Conservation (phyloP, 1,284 basidiomycete species). For the Polyporus tsugae region DNA sequence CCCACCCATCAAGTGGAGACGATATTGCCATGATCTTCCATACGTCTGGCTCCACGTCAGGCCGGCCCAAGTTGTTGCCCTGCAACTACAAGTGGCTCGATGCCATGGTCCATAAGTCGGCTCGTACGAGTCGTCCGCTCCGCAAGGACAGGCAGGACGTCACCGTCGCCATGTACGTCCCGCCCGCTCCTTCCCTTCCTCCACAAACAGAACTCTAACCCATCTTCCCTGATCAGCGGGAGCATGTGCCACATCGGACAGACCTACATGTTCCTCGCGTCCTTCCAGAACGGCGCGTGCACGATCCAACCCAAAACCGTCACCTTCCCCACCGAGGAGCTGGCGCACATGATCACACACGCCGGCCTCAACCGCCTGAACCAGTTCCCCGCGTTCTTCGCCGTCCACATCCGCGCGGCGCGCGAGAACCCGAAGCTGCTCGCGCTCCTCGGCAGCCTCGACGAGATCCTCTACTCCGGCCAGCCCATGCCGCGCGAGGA, state of each 20-base stretch:
- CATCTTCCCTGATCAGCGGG: slow-evolving; percentile 32
- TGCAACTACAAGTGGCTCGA: slow-evolving; percentile 70
- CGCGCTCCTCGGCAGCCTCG: slow-evolving; percentile 57
- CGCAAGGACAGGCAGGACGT: slow-evolving; percentile 66
- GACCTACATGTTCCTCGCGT: slow-evolving; percentile 64
- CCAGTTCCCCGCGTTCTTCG: slow-evolving; percentile 73
- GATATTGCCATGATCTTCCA: slow-evolving; percentile 72
- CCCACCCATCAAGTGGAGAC: slow-evolving; percentile 33
- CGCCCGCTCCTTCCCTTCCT: neutral
- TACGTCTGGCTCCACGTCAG: slow-evolving; percentile 78
- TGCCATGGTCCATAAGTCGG: slow-evolving; percentile 62
- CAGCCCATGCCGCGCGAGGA: slow-evolving; percentile 69
- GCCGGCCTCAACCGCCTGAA: slow-evolving; percentile 75
- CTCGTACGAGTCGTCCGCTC: slow-evolving; percentile 57
- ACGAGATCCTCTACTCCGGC: slow-evolving; percentile 70
- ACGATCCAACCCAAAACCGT: slow-evolving; percentile 71
- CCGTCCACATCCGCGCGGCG: slow-evolving; percentile 64
- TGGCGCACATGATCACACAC: slow-evolving; percentile 70
- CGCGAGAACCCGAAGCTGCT: slow-evolving; percentile 67
- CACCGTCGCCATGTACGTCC: slow-evolving; percentile 43
- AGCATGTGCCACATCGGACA: slow-evolving; percentile 44
- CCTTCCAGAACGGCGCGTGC: slow-evolving; percentile 75
- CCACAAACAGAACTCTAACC: slow-evolving; percentile 15
- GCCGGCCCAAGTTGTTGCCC: slow-evolving; percentile 75
- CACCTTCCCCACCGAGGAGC: slow-evolving; percentile 68